Evolutionary conservation across 2,329 filamentous ascomycete species (phyloP).

Genomic region (Neofusicoccum umdonicola): DNA sequence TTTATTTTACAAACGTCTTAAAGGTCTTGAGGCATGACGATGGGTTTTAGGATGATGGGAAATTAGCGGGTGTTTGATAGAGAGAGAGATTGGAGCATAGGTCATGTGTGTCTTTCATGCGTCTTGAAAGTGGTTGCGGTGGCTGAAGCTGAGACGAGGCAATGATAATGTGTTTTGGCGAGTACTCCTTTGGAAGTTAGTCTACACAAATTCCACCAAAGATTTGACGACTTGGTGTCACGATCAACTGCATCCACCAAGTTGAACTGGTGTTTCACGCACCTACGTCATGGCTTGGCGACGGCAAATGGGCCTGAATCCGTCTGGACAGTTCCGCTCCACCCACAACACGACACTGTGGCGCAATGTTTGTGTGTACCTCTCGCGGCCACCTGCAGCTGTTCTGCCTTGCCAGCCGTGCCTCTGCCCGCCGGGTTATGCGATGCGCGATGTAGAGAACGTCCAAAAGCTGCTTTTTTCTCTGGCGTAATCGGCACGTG

Average conservation of each 20-base stretch:
- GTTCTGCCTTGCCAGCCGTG: too few species aligned
- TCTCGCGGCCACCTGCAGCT: too few species aligned
- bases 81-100: constrained; percentile 3
- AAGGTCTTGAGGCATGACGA: not conserved
- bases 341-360: not conserved
- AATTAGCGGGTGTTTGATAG: constrained; percentile 11
- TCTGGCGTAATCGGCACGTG: not conserved
- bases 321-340: not conserved
- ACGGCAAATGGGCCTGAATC: not conserved
- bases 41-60: not conserved
- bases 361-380: too few species aligned
- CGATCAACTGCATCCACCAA: not conserved
- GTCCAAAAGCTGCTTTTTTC: not conserved
- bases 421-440: too few species aligned
- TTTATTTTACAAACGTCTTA: not conserved
- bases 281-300: not conserved
- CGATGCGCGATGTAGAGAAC: too few species aligned
- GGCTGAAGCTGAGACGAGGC: not conserved
- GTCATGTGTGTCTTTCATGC: not conserved
- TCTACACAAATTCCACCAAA: too few species aligned
- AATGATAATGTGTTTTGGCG: constrained; percentile 10
- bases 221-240: too few species aligned
- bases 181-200: too few species aligned
- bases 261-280: not conserved
- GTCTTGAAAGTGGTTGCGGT: not conserved